Evolutionary conservation across 192 early-diverging fungal species (phyloP), one percentile per base, ranked within the genome.

Genomic region (Coemansia sp.): DNA sequence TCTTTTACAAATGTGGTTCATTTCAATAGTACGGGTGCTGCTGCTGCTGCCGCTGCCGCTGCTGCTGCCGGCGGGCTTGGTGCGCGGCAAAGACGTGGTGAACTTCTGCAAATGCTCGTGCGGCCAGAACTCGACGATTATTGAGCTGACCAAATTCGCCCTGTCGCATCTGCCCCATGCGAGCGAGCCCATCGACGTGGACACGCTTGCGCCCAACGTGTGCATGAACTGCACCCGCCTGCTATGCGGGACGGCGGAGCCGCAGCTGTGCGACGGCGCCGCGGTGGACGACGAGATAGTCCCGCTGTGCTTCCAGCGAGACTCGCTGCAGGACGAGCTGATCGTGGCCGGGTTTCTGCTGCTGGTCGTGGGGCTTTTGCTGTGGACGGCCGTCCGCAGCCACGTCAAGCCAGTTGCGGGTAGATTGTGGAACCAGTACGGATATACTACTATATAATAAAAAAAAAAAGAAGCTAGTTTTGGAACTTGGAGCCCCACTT

Each of bases 401-500:
- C 63, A 58, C 5, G 57, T 70, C 23, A 56, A 50, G 21, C 74
- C 74, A 1, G 48, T 68, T 10, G 8, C 63, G 3, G 68, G 66
- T 5, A 59, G 74, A 7, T n/a, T 68, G 45, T 62, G 63, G 68
- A 42, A 35, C 20, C 68, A 63, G 53, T 71, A 78, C n/a, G 61
- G 55, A 0, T 59, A 75, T 39, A 15, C 30, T 1, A 38, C 20
- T 10, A 37, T 62, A 2, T 53, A 40, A 11, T 15, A 3, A 14
- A 4, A 35, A 21, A 5, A 11, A 21, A 3, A 14, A 4, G 31
- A 21, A 5, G 0, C 28, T 75, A 61, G 37, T 77, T 66, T 60
- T 76, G 63, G 60, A 72, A 38, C 39, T 73, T 69, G 14, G 67
- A 60, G 48, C 79, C 72, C 87, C 87, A 91, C 80, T 91, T 91